Base-by-base conservation (phyloP, 2,329 filamentous ascomycete species). In the Fusarium sp. region DNA sequence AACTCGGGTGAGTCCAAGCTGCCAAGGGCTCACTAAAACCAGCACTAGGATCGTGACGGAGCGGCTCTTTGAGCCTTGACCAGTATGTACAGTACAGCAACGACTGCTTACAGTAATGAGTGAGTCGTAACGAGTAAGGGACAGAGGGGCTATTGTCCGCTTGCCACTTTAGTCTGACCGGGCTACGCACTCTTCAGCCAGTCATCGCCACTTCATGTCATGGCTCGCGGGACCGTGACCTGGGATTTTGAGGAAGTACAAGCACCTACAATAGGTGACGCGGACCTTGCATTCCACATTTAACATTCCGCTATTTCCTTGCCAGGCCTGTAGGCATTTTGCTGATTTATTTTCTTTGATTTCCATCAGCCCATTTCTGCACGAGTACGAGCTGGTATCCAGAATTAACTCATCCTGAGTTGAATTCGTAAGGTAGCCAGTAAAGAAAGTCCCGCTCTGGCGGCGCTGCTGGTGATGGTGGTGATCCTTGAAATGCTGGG, bases 41-140 rank as follows among this genome's bases (percentile, higher is more conserved):
- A 71, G 66, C 69, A 72, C 71, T 73, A 73, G 71, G 65, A 73
- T 73, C 67, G 71, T 66, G 69, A 73, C 61, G 56, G 71, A 73
- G 69, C 67, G 62, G 69, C 71, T 73, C 67, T 72, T 71, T 71
- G 63, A 62, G 67, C 51, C 71, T 67, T 72, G 65, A 56, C 71
- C 67, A 14, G 33, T n/a, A 17, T 11, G 4, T 7, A 6, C 27
- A 6, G 31, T 17, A 35, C 5, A 17, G 14, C 6, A 3, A 11
- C 6, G 15, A 33, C 7, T 33, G 17, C 31, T 33, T 31, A 31
- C 37, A 21, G 35, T 17, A 47, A 62, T 52, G 65, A 72, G 65
- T 52, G 65, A 72, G 50, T 67, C 55, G 21, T 39, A 49, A 57
- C 58, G 63, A 72, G 58, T 54, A 66, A 69, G 62, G 62, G 59